Base-by-base conservation (phyloP, 495 filamentous ascomycete species). In the Xylaria palmicola region DNA sequence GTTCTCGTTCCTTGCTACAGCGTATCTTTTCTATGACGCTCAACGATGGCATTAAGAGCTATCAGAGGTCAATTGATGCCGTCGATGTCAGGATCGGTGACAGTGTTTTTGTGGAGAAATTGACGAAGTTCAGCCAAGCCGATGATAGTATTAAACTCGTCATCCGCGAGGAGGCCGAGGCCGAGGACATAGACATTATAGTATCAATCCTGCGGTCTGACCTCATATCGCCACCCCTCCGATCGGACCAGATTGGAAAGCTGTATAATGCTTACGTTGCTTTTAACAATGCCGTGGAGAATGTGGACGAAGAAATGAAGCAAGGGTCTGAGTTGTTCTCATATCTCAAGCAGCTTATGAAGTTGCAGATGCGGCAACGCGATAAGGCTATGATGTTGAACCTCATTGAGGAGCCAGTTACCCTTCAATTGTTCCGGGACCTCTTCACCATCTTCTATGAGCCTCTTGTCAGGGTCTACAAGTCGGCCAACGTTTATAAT, bases 381-480 rank as follows among this genome's bases (percentile, higher is more conserved):
- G 94, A 98, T 74, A 98, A 98, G 84, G 79, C 85, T 12, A 96
- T 96, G 91, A 98, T 98, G 94, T 79, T 97, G 44, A 86, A 85
- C 62, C 90, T 97, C 63, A 93, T 98, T 55, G 91, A 97, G 77
- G 94, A 98, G 75, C 91, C 94, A 0, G 90, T 90, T 19, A 97
- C 94, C 6, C 82, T 98, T 24, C 89, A 94, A 67, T 80, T 98
- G 43, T 94, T 98, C 82, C 86, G 92, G 40, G 95, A 98, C 65
- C 85, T 98, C 45, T 98, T 98, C 75, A 95, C 92, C 19, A 97
- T 98, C 69, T 98, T 98, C 80, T 98, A 98, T 74, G 94, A 98
- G 71, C 94, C 94, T 0, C 84, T 98, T 9, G 88, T 98, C 15
- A 84, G 94, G 20, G 94, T 98, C 0, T 98, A 98, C 78, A 98